A percentile compares a stretch with the other conserved stretches of the same genome.
Evolutionary conservation across 305 asterid genomes (phyloP).

Genomic region (Fraxinus velutina): DNA sequence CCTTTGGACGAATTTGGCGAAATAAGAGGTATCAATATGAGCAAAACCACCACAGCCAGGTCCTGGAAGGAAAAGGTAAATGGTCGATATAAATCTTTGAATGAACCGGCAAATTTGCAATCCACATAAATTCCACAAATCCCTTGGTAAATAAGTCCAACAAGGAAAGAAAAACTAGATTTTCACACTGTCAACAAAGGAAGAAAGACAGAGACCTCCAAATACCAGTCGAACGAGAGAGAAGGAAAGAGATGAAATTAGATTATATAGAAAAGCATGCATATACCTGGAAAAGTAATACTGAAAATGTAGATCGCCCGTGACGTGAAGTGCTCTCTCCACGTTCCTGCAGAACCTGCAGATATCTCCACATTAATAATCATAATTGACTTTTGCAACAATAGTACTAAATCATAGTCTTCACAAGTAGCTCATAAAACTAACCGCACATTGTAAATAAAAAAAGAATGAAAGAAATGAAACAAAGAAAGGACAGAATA

Average conservation of each 20-base stretch:
- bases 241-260: conserved; percentile 17
- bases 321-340: conserved; percentile 99
- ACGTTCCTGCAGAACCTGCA: conserved; percentile 96
- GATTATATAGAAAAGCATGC: conserved; percentile 7
- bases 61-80: conserved; percentile 52
- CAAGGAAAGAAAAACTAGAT: neutral
- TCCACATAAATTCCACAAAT: neutral
- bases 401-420: neutral
- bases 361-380: conserved; percentile 27
- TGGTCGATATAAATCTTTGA: neutral
- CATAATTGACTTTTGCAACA: conserved; percentile 21
- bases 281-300: conserved; percentile 92
- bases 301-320: conserved; percentile 98
- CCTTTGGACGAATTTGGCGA: conserved; percentile 99
- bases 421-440: neutral
- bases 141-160: neutral
- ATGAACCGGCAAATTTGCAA: conserved; percentile 22
- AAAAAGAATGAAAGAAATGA: neutral
- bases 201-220: neutral
- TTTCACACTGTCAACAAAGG: conserved; percentile 8
- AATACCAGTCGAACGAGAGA: neutral
- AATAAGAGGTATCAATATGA: conserved; percentile 89
- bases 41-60: conserved; percentile 99
- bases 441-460: neutral
- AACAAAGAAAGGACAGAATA: neutral